Evolutionary conservation across 129 eudicot species (phyloP), one percentile per base, ranked within the genome.

Genomic region (Centaurea solstitialis): DNA sequence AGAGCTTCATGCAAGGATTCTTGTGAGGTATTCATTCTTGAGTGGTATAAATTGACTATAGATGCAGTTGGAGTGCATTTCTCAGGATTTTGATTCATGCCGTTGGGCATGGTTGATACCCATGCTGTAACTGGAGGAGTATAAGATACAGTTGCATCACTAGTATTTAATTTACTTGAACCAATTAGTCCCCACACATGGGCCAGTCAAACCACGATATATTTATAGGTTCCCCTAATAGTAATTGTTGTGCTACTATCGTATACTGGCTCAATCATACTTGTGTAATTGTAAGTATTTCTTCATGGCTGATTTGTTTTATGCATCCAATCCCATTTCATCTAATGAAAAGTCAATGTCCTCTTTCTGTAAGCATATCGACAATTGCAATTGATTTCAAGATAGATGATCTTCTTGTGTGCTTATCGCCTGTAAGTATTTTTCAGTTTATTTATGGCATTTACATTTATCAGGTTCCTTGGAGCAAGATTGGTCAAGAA

Each of bases 401-500:
- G 30, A 62, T 73, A 61, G 53, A 73, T 9, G 66, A n/a, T 73
- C 24, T 47, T 61, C 53, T 21, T 73, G 74, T 73, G 67, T 70
- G 53, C 30, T 70, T 24, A 76, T 76, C 9, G 39, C 77, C 73
- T 70, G 40, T 39, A 59, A 70, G 38, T 9, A 22, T 53, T 17
- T 57, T 9, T 37, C 38, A 66, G 57, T 38, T 75, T 37, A 22
- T 69, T 82, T 61, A 76, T 59, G 43, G 21, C 39, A 68, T 81
- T 61, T 72, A 73, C 78, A 43, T 24, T 74, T 68, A 70, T 38
- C 86, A 93, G 98, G 98, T 96, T 76, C 99, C 99, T 64, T 96
- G 99, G 99, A 96, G 99, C 87, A 93, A 95, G 89, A 89, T 96
- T 81, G 99, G 99, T 78, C 99, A 96, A 86, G 99, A 96, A 84